These are phyloP conservation scores for Carex arenaria DNA, from an alignment of 202 grass and related monocot species.

Conservation along the genomic window DNA sequence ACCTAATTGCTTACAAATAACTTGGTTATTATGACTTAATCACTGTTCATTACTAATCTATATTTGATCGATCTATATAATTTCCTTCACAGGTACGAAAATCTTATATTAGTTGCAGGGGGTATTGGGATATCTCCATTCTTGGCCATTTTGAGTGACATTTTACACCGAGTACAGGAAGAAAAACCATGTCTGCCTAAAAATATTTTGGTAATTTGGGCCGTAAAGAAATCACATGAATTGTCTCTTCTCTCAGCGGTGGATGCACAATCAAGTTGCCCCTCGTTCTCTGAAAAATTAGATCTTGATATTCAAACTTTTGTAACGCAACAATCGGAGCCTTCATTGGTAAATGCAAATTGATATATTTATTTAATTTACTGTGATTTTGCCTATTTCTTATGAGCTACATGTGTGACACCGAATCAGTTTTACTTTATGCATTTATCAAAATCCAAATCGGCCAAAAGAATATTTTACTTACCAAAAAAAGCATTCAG, in stretches of 20 bases:
- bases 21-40: background rate
- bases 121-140: constrained; percentile 92
- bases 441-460: background rate
- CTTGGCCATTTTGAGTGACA: constrained; percentile 81
- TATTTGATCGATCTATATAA: background rate
- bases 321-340: constrained; percentile 66
- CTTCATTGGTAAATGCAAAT: constrained; percentile 46
- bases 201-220: constrained; percentile 81
- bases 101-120: constrained; percentile 93
- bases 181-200: constrained; percentile 60
- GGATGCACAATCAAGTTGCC: constrained; percentile 50
- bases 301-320: constrained; percentile 72
- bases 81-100: constrained; percentile 63
- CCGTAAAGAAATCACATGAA: constrained; percentile 78
- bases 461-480: background rate
- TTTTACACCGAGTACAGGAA: constrained; percentile 63
- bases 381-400: background rate
- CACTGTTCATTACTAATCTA: background rate
- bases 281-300: constrained; percentile 47
- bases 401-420: background rate
- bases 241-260: constrained; percentile 73
- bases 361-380: background rate
- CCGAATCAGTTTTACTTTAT: background rate
- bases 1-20: background rate
- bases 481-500: background rate